Percentiles rank a stretch among this genome's conserved stretches.
Conservation (phyloP, 345 rosid species). For the Geranium brycei region DNA sequence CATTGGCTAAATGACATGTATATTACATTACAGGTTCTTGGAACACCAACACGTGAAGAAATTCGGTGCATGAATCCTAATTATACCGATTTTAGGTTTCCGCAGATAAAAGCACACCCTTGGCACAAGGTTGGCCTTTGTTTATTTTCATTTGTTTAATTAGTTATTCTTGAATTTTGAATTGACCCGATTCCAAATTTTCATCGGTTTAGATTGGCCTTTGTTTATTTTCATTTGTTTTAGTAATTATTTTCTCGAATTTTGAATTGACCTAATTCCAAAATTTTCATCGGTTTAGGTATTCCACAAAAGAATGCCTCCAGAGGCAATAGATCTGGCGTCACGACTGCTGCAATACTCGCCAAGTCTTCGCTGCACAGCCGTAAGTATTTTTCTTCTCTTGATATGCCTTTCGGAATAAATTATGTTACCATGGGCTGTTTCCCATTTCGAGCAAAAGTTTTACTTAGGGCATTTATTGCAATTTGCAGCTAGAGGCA, state of each 20-base stretch:
- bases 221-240: too few species aligned
- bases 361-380: slow-evolving; percentile 20
- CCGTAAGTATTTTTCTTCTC: slow-evolving; percentile 42
- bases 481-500: slow-evolving; percentile 57
- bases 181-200: background rate
- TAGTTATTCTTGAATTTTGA: slow-evolving; percentile 53
- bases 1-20: slow-evolving; percentile 4
- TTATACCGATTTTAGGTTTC: slow-evolving; percentile 32
- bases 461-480: too few species aligned
- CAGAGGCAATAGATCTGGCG: slow-evolving; percentile 77
- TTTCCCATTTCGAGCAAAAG: too few species aligned
- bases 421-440: slow-evolving; percentile 15
- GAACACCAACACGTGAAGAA: slow-evolving; percentile 91
- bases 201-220: slow-evolving; percentile 18
- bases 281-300: slow-evolving; percentile 27
- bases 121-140: too few species aligned
- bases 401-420: too few species aligned
- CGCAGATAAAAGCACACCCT: too few species aligned
- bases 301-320: slow-evolving; percentile 53
- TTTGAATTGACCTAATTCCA: slow-evolving; percentile 7
- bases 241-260: slow-evolving; percentile 53
- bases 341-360: slow-evolving; percentile 71
- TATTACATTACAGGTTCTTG: slow-evolving; percentile 47
- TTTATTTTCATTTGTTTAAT: too few species aligned
- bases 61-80: slow-evolving; percentile 92